Conservation (phyloP, 352 stramenopile genomes). For the Aphanomyces invadans region DNA sequence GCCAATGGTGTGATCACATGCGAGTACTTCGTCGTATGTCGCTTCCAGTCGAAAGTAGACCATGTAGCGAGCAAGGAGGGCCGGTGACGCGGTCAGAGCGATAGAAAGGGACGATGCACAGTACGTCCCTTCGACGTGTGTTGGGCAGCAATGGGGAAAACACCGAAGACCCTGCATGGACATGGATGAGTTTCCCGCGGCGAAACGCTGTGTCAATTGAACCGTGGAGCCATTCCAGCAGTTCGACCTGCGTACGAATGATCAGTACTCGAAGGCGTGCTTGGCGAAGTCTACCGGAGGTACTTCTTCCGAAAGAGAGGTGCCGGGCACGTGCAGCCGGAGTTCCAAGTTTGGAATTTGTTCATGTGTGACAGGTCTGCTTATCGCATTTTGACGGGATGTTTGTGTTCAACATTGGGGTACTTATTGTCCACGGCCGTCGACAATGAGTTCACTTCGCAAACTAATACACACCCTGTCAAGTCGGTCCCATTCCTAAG, state of each 20-base stretch:
- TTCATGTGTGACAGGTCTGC: too few relatives aligned
- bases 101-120: conserved; percentile 7
- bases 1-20: background rate
- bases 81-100: background rate
- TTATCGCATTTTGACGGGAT: too few relatives aligned
- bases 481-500: too few relatives aligned
- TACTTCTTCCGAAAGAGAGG: background rate
- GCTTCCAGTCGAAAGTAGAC: conserved; percentile 15
- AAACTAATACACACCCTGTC: too few relatives aligned
- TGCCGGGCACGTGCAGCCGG: background rate
- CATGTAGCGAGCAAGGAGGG: background rate
- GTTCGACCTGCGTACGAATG: background rate
- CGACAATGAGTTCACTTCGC: too few relatives aligned
- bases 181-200: background rate
- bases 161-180: background rate
- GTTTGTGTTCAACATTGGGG: too few relatives aligned
- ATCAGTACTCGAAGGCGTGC: too few relatives aligned
- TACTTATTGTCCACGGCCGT: too few relatives aligned
- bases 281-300: background rate
- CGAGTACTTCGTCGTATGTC: background rate
- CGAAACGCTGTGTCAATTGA: too few relatives aligned
- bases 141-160: conserved; percentile 24
- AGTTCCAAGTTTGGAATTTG: too few relatives aligned
- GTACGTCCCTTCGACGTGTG: background rate
- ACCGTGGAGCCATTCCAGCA: background rate